Base-by-base conservation (phyloP, 345 rosid genomes). In the Rhizophora apiculata region DNA sequence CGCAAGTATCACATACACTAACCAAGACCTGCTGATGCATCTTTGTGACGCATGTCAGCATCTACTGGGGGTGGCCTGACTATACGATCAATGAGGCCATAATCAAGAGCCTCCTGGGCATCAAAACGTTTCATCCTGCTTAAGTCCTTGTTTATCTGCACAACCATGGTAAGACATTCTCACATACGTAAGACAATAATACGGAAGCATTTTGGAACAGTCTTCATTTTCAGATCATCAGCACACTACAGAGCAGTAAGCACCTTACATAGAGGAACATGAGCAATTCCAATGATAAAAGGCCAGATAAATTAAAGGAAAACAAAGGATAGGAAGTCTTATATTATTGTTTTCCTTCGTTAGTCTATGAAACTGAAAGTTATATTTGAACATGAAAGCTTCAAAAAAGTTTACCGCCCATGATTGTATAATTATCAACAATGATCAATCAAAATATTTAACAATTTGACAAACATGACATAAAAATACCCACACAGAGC, bases 51-150 rank as follows among this genome's bases (percentile, higher is more conserved):
- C 60, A 81, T 76, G 57, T 88, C 89, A 18, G 70, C 89, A 72
- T 79, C 83, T 46, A 88, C 70, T n/a, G 77, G 84, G 0, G 89
- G 88, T 8, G 94, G 97, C 81, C 91, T 82, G 69, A 83, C 78
- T 62, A 91, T 77, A 29, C 83, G 82, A 76, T 94, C 97, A 37
- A 94, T 85, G 15, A 91, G 83, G 32, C 97, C 93, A 65, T 94
- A 91, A 62, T 89, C 93, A 3, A 88, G 81, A 37, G 96, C 96
- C 83, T 91, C 89, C 57, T 85, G 80, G 20, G 95, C 89, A 43
- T 76, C 78, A 65, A 88, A 89, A 68, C 85, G 81, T 83, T 88
- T 91, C 82, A 82, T 67, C 68, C 92, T 73, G 72, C 87, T 69
- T 64, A 88, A 75, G 74, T 94, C 98, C 74, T 78, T 73, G 68